Evolutionary conservation across 352 stramenopile species (phyloP), one percentile per base, ranked within the genome.

Genomic region (Plasmopara viticola): DNA sequence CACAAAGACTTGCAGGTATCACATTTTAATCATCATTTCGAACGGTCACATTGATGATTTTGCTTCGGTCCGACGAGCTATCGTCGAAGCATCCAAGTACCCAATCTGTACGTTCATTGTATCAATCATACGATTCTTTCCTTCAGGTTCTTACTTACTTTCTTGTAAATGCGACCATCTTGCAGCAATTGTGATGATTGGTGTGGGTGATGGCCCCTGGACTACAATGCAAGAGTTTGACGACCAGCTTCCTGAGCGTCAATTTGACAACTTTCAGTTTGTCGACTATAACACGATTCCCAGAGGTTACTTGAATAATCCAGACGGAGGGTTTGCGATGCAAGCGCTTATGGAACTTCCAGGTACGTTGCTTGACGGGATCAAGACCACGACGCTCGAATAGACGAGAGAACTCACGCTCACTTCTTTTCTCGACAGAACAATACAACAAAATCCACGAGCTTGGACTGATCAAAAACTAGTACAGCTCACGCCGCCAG

Each of bases 231-330:
- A 65, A 6, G 69, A 87, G 46, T 90, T 90, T 52, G 82, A 92
- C 47, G 82, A 92, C 55, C 49, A 73, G 29, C 55, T 92, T 9
- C 73, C 78, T 7, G 39, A 74, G 35, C 75, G 82, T 25, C 63
- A 62, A 20, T 92, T 90, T 40, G 82, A 90, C 64, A 92, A 92
- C 51, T 88, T 92, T 55, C 79, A 92, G 64, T 90, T 90, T 51
- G 78, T 92, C 9, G 74, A 90, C 40, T 92, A 88, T 67, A 86
- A 80, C 47, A 70, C 64, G 1, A 70, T 88, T 29, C 63, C 63
- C 3, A 62, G 51, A 43, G 60, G 62, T 12, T 69, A 62, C 9
- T 53, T 68, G 7, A 53, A 69, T 38, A 73, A 73, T 35, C 67
- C 64, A 6, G 67, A 76, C 39, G 67, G 60, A 41, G 67, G 67